Percentiles rank a stretch among this genome's conserved stretches.
Evolutionary conservation across 331 rosid species (phyloP).

Genomic region (Pyrus hybrid): DNA sequence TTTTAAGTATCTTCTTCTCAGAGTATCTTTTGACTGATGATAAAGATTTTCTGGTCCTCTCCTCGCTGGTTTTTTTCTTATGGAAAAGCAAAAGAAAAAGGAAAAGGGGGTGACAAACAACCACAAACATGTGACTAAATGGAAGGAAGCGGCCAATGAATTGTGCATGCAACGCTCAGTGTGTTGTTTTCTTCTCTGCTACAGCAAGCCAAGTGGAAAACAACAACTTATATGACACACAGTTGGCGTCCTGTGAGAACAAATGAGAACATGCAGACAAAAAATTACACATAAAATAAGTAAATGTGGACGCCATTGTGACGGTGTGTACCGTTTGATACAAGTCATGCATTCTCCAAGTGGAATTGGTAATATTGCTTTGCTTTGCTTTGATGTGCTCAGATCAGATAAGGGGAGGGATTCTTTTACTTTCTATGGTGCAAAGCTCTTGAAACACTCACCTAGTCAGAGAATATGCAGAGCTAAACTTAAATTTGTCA

Average conservation of each 20-base stretch:
- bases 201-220: neutral
- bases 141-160: neutral
- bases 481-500: conserved; percentile 27
- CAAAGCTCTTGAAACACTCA: conserved; percentile 19
- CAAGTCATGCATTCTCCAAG: neutral
- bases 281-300: neutral
- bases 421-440: conserved; percentile 14
- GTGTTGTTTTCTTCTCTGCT: conserved; percentile 7
- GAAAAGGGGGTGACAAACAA: conserved; percentile 8
- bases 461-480: conserved; percentile 7
- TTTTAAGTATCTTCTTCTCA: neutral
- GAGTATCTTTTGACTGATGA: conserved; percentile 3
- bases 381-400: conserved; percentile 7
- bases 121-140: conserved; percentile 28
- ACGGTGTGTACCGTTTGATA: neutral
- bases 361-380: conserved; percentile 24
- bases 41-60: neutral
- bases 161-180: conserved; percentile 24
- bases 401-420: neutral
- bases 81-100: neutral
- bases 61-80: neutral
- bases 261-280: too few relatives aligned
- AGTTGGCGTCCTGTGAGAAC: neutral
- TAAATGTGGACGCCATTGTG: neutral
- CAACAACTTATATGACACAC: neutral